A percentile compares a stretch with the other conserved stretches of the same genome.
These are phyloP conservation scores for Salix brachista DNA, from an alignment of 345 rosid species.

Conservation along the genomic window DNA sequence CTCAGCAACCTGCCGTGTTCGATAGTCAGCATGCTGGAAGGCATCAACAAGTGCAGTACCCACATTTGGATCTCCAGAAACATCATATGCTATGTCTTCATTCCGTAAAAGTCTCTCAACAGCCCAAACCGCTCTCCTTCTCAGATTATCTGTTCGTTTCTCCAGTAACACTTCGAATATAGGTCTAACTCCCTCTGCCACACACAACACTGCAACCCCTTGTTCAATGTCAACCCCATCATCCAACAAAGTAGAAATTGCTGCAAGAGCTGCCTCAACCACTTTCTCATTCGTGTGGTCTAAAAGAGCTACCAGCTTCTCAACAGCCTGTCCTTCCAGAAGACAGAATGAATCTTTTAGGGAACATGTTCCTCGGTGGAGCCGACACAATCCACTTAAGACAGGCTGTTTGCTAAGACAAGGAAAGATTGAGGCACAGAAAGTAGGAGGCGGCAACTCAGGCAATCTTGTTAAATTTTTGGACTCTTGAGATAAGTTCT, in stretches of 20 bases:
- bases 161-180: conserved; percentile 65
- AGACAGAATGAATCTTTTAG: conserved; percentile 77
- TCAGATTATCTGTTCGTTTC: conserved; percentile 63
- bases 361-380: conserved; percentile 81
- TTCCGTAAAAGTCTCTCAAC: conserved; percentile 81
- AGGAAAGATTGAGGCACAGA: conserved; percentile 60
- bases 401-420: conserved; percentile 64
- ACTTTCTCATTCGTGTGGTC: conserved; percentile 89
- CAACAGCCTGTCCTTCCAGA: conserved; percentile 80
- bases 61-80: conserved; percentile 71
- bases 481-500: conserved; percentile 81
- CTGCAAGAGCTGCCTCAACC: conserved; percentile 86
- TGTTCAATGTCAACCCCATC: conserved; percentile 71
- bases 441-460: conserved; percentile 56
- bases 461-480: conserved; percentile 69
- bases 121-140: conserved; percentile 77
- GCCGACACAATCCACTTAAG: conserved; percentile 63
- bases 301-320: conserved; percentile 75
- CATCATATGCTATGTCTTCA: conserved; percentile 66
- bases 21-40: conserved; percentile 82
- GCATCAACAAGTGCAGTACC: conserved; percentile 89
- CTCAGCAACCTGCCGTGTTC: conserved; percentile 84
- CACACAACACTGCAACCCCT: conserved; percentile 56
- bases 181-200: conserved; percentile 66
- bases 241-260: conserved; percentile 76